Evolutionary conservation across 257 asterid species (phyloP), one percentile per base, ranked within the genome.

Genomic region (Ophiorrhiza pumila): DNA sequence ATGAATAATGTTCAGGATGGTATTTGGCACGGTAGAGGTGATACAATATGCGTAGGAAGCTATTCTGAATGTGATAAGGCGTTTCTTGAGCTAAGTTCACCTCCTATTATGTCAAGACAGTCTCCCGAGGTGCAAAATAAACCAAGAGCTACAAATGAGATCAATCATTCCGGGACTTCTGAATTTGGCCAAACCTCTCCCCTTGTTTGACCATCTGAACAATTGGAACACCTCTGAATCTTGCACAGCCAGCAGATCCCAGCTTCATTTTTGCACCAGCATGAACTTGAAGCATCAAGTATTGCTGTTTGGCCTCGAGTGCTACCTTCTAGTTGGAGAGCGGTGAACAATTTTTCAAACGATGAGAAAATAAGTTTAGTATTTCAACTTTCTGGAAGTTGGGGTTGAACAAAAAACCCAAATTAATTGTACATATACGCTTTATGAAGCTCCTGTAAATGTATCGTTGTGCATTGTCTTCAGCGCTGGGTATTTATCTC

Each of bases 11-110:
- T 94, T 71, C 88, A 91, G 66, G 96, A 91, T 75, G 97, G 97
- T 37, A 87, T 81, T 32, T 94, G 98, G 98, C 96, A 93, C 35
- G 97, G 98, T 43, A 86, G 98, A 85, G 97, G 98, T 69, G 98
- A 93, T 57, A 88, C 97, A 17, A 83, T 93, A 78, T 91, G 95
- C 41, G 71, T 93, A 45, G 97, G 95, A 75, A 85, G 89, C 86
- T 83, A 77, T 69, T 77, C 92, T 2, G 88, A 82, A 76, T 69
- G 74, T 29, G 61, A 63, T 46, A 83, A 78, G 77, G 68, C 86
- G 20, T 69, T 67, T 47, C 63, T 77, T 55, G 89, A 81, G 78
- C 79, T 73, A 31, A 74, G 32, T 45, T 81, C 90, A 14, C 83
- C 88, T 75, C 80, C 76, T 64, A 52, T 83, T 52, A 72, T 85